phyloP scores from a whole-genome alignment of 495 filamentous ascomycete genomes.

The Penicillium longicatenatum region DNA sequence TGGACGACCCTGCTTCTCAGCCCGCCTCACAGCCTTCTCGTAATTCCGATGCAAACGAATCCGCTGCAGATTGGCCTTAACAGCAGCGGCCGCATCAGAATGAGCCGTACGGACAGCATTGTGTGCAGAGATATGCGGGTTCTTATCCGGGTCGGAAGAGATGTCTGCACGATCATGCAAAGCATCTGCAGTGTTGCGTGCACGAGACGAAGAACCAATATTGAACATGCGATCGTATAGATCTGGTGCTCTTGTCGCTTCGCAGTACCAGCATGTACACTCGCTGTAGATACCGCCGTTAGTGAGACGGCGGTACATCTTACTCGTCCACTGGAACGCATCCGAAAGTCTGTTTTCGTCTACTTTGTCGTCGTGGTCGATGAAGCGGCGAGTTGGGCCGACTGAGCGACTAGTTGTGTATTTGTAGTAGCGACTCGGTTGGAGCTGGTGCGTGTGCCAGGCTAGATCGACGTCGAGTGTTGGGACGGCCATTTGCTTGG shows the following conservation, averaged over 20 bases:
- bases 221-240: slow-evolving; percentile 49
- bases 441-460: slow-evolving; percentile 70
- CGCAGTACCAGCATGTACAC: slow-evolving; percentile 90
- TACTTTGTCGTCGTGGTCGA: slow-evolving; percentile 88
- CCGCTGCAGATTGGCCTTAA: slow-evolving; percentile 9
- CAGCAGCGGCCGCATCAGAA: slow-evolving; percentile 10
- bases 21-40: slow-evolving; percentile 60
- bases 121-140: slow-evolving; percentile 75
- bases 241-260: slow-evolving; percentile 65
- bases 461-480: slow-evolving; percentile 84
- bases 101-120: slow-evolving; percentile 48
- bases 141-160: slow-evolving; percentile 57
- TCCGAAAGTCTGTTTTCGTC: slow-evolving; percentile 61
- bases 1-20: slow-evolving; percentile 57
- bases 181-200: slow-evolving; percentile 45
- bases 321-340: slow-evolving; percentile 74
- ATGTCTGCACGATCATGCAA: slow-evolving; percentile 52
- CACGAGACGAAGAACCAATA: slow-evolving; percentile 30
- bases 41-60: slow-evolving; percentile 53
- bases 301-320: slow-evolving; percentile 61
- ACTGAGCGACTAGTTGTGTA: slow-evolving; percentile 35
- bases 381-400: slow-evolving; percentile 39
- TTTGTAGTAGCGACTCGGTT: slow-evolving; percentile 59
- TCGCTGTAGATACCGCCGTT: slow-evolving; percentile 69
- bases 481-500: slow-evolving; percentile 63